phyloP scores from a whole-genome alignment of 306 rosid genomes.

The Castanea sativa region DNA sequence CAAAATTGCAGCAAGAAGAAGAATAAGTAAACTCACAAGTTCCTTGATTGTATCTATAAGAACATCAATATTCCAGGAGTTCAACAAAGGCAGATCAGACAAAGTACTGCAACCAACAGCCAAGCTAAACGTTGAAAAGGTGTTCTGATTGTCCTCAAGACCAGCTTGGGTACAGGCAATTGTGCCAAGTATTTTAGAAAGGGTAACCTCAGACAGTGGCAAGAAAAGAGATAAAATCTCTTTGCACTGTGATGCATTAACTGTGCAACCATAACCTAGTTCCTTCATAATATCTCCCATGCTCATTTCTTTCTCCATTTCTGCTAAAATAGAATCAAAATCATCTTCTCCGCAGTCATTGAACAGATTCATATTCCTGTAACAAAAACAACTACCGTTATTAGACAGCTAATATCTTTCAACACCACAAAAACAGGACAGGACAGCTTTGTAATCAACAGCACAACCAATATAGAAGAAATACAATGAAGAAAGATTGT shows the following conservation, averaged over 20 bases:
- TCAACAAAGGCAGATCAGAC: constrained; percentile 66
- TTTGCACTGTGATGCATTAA: constrained; percentile 75
- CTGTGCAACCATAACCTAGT: constrained; percentile 96
- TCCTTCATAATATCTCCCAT: constrained; percentile 97
- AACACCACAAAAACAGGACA: constrained; percentile 7
- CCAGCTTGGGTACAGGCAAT: constrained; percentile 74
- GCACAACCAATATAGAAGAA: constrained; percentile 23
- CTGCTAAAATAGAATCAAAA: constrained; percentile 91
- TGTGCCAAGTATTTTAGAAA: constrained; percentile 85
- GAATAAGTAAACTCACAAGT: constrained; percentile 53
- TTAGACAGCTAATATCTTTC: constrained; percentile 14
- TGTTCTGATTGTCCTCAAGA: constrained; percentile 77
- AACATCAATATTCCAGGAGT: constrained; percentile 93
- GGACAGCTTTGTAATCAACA: constrained; percentile 6
- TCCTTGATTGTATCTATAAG: constrained; percentile 74
- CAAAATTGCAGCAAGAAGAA: background rate
- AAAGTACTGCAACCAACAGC: constrained; percentile 65
- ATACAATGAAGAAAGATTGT: constrained; percentile 10
- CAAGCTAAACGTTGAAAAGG: constrained; percentile 58
- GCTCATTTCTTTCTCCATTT: constrained; percentile 95
- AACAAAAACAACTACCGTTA: constrained; percentile 9
- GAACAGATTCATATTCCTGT: constrained; percentile 71
- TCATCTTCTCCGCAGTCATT: constrained; percentile 67
- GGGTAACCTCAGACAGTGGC: constrained; percentile 71
- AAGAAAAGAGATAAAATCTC: constrained; percentile 86